These are phyloP conservation scores for Nitzschia palea DNA, from an alignment of 108 stramenopile species.

Conservation along the genomic window DNA sequence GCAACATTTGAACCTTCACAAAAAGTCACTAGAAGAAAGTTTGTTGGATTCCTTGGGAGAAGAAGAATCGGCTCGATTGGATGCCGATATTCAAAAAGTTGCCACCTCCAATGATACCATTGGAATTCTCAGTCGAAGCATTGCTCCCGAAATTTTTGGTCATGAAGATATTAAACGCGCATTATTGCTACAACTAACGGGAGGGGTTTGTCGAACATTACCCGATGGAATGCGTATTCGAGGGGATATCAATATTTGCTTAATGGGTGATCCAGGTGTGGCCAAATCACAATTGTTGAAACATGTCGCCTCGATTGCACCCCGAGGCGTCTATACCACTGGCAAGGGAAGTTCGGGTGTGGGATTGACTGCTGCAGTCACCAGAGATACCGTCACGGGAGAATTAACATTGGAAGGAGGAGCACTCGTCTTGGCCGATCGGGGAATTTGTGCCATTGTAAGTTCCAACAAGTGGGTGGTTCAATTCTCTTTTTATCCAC, in stretches of 20 bases:
- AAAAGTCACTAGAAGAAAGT: slow-evolving; percentile 86
- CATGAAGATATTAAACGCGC: slow-evolving; percentile 98
- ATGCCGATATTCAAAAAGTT: slow-evolving; percentile 56
- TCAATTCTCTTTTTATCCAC: background rate
- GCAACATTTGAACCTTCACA: slow-evolving; percentile 84
- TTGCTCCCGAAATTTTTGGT: slow-evolving; percentile 99
- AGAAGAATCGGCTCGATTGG: slow-evolving; percentile 54
- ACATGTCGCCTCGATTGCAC: slow-evolving; percentile 93
- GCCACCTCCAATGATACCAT: slow-evolving; percentile 75
- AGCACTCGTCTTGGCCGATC: slow-evolving; percentile 98
- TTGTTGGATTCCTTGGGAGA: slow-evolving; percentile 43
- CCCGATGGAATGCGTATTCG: slow-evolving; percentile 97
- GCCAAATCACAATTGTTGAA: slow-evolving; percentile 99
- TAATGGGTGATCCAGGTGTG: slow-evolving; percentile 99
- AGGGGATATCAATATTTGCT: slow-evolving; percentile 96
- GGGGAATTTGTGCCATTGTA: slow-evolving; percentile 96
- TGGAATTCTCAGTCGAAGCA: slow-evolving; percentile 70
- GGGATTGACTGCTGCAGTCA: slow-evolving; percentile 97
- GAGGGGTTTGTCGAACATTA: slow-evolving; percentile 90
- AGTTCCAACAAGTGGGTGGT: too few relatives aligned
- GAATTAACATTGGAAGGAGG: slow-evolving; percentile 99
- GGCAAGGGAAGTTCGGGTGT: slow-evolving; percentile 98
- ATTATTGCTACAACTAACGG: slow-evolving; percentile 92
- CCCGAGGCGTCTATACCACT: slow-evolving; percentile 98
- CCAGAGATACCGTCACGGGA: slow-evolving; percentile 91